Percentiles rank a stretch among this genome's conserved stretches.
phyloP scores from a whole-genome alignment of 208 protist genomes.

The Endotrypanum monterogeii region DNA sequence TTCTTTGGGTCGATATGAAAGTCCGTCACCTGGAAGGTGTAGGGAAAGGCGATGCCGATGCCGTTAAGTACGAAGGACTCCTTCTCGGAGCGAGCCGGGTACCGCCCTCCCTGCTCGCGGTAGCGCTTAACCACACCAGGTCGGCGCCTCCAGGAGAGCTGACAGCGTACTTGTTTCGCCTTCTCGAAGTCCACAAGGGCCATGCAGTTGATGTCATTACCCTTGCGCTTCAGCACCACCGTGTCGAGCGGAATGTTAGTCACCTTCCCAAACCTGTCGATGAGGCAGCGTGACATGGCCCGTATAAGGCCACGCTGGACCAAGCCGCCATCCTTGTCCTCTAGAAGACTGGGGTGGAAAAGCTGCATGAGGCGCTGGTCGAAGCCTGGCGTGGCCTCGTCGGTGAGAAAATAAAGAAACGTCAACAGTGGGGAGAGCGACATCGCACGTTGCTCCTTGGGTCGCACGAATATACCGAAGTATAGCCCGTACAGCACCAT shows the following conservation, averaged over 20 bases:
- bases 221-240: conserved; percentile 47
- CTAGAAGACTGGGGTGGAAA: conserved; percentile 73
- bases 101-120: conserved; percentile 8
- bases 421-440: conserved; percentile 58
- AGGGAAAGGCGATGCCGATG: conserved; percentile 28
- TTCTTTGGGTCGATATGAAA: conserved; percentile 67
- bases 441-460: conserved; percentile 31
- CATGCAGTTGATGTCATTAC: conserved; percentile 61
- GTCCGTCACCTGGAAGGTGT: conserved; percentile 68
- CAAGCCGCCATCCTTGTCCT: conserved; percentile 28
- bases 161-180: conserved; percentile 59
- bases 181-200: conserved; percentile 82
- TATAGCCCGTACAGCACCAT: conserved; percentile 42
- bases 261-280: conserved; percentile 55
- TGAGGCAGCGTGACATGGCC: conserved; percentile 80
- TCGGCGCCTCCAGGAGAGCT: conserved; percentile 64
- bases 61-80: conserved; percentile 25
- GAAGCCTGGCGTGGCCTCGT: conserved; percentile 65
- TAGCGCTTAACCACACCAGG: conserved; percentile 31
- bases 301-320: conserved; percentile 73
- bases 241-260: conserved; percentile 52
- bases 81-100: conserved; percentile 11
- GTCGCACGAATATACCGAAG: conserved; percentile 54
- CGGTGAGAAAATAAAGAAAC: conserved; percentile 74
- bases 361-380: conserved; percentile 73